A percentile compares a stretch with the other conserved stretches of the same genome.
These are phyloP conservation scores for Calonectria naviculata DNA, from an alignment of 2,329 filamentous ascomycete species.

Conservation along the genomic window DNA sequence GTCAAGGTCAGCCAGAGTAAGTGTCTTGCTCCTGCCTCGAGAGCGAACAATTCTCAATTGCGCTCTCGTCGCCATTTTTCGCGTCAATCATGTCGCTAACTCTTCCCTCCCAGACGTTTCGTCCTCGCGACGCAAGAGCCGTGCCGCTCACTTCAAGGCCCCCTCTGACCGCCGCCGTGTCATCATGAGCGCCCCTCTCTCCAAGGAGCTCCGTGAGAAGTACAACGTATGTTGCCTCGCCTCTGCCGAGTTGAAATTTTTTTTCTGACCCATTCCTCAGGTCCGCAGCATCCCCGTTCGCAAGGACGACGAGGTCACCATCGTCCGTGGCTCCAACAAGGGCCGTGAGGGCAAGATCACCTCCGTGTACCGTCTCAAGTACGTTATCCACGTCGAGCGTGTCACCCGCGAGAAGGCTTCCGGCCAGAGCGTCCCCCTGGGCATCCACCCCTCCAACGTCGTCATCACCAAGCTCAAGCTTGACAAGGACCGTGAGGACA, in stretches of 20 bases:
- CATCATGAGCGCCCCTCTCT: conserved; percentile 96
- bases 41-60: background rate
- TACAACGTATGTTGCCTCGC: conserved; percentile 81
- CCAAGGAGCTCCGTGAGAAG: conserved; percentile 98
- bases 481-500: conserved; percentile 92
- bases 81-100: conserved; percentile 10
- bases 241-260: background rate
- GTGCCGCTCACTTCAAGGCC: conserved; percentile 97
- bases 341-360: conserved; percentile 98
- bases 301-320: conserved; percentile 95
- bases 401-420: conserved; percentile 97
- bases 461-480: conserved; percentile 99
- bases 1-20: conserved; percentile 75
- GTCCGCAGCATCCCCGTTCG: conserved; percentile 96
- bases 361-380: conserved; percentile 98
- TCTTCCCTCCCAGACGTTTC: conserved; percentile 59
- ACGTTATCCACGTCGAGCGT: conserved; percentile 96
- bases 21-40: conserved; percentile 37
- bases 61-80: background rate
- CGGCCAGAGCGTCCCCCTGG: conserved; percentile 94
- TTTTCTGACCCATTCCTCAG: conserved; percentile 55
- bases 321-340: conserved; percentile 95
- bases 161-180: conserved; percentile 93
- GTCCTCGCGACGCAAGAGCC: conserved; percentile 97
- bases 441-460: conserved; percentile 96